Evolutionary conservation across 768 basidiomycete genomes (phyloP).

Genomic region (Tephrocybe sp.): DNA sequence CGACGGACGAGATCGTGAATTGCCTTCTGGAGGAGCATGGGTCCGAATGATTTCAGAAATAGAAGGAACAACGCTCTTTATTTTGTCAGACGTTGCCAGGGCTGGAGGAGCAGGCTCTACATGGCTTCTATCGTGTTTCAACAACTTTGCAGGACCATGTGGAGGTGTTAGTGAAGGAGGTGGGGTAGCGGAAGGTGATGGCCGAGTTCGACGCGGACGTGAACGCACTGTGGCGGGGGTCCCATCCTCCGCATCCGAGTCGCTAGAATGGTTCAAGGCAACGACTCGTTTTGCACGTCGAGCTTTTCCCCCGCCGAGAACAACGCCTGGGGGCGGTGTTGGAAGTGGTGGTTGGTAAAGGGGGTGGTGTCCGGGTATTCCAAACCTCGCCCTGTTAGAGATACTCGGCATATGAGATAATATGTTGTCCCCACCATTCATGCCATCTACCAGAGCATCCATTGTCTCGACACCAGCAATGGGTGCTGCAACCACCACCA

Average conservation of each 20-base stretch:
- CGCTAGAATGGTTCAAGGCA: constrained; percentile 30
- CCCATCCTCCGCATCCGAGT: constrained; percentile 52
- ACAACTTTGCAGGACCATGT: constrained; percentile 14
- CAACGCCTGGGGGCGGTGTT: constrained; percentile 76
- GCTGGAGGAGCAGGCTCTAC: constrained; percentile 10
- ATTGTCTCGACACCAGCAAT: constrained; percentile 79
- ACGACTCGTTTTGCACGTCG: constrained; percentile 29
- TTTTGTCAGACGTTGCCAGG: constrained; percentile 22
- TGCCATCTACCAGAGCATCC: constrained; percentile 86
- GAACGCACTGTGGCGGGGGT: constrained; percentile 24
- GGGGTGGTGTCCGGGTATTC: constrained; percentile 63
- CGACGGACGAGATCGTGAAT: constrained; percentile 46
- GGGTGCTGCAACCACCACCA: constrained; percentile 76
- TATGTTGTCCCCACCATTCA: constrained; percentile 74
- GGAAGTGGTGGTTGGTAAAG: constrained; percentile 83
- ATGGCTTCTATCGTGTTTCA: constrained; percentile 8
- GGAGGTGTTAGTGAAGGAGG: constrained; percentile 21
- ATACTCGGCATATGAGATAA: constrained; percentile 35
- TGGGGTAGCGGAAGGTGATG: constrained; percentile 26
- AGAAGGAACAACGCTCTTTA: constrained; percentile 63
- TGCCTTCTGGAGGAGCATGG: constrained; percentile 63
- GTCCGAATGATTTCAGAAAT: constrained; percentile 87
- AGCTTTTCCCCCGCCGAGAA: constrained; percentile 53
- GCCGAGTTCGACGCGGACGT: constrained; percentile 32
- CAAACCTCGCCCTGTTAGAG: constrained; percentile 50